Evolutionary conservation across 2,329 filamentous ascomycete species (phyloP), one percentile per base, ranked within the genome.

Genomic region (Verticillium dahliae): DNA sequence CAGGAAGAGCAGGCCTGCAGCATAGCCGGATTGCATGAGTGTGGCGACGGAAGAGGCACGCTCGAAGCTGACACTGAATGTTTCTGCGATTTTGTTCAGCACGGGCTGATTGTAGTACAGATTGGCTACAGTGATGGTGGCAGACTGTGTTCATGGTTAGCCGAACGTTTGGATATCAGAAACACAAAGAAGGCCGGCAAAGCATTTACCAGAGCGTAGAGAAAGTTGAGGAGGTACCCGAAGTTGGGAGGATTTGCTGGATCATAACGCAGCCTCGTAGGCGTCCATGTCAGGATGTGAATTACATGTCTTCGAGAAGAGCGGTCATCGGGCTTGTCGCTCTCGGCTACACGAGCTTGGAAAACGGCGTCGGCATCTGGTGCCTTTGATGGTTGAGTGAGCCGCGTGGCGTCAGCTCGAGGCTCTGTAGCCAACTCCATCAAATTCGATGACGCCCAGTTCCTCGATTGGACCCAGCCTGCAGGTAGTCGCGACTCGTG

Each of bases 41-140:
- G 91, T 94, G 1, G 91, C 90, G 31, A 94, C 86, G 50, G 79
- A 75, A 1, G 83, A 83, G 0, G 90, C 85, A 60, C 82, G 79
- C 68, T 91, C 89, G 68, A 91, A 89, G 9, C 80, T 81, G 57
- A 94, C 87, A 60, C 81, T 69, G 69, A 95, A 94, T 15, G 90
- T 87, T 10, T 79, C 72, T 0, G 91, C 90, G 50, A 95, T 80
- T 58, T 90, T 84, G 69, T 92, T 91, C 31, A 94, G 77, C 56
- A 94, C 90, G 0, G 91, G 90, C 68, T 93, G 90, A 62, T 84
- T 90, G 73, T 94, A 92, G 75, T 94, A 94, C 3, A 94, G 77
- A 67, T 93, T 93, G 18, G 90, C 90, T 6, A 93, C 90, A 0
- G 89, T 91, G 66, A 91, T 86, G 4, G 86, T 82, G 0, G 77